These are phyloP conservation scores for Pichia eremophila DNA, from an alignment of 805 yeast genomes.

Conservation along the genomic window DNA sequence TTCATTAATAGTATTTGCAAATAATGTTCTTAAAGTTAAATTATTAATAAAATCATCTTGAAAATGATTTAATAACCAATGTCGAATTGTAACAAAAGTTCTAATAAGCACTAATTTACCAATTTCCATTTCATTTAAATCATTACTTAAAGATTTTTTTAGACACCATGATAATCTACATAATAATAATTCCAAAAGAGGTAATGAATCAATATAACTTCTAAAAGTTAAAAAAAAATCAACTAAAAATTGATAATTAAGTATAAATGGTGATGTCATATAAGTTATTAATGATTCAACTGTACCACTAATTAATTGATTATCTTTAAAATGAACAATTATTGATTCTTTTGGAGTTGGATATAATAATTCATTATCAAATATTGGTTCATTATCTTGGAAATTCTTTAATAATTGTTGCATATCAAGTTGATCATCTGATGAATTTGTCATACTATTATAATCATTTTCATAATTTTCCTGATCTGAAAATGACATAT, in stretches of 20 bases:
- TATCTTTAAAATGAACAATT: conserved; percentile 19
- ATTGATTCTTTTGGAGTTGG: conserved; percentile 27
- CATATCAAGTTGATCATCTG: neutral
- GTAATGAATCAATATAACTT: conserved; percentile 49
- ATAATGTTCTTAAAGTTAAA: conserved; percentile 35
- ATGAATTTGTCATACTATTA: too few relatives aligned
- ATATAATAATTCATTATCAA: conserved; percentile 24
- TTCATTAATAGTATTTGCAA: conserved; percentile 35
- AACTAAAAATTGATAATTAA: conserved; percentile 69
- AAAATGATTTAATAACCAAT: conserved; percentile 85
- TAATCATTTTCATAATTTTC: too few relatives aligned
- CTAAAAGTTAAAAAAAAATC: conserved; percentile 86
- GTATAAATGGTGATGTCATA: conserved; percentile 59
- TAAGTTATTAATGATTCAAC: conserved; percentile 42
- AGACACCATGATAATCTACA: conserved; percentile 70
- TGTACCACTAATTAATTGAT: conserved; percentile 19
- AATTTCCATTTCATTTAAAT: conserved; percentile 26
- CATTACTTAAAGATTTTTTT: conserved; percentile 18
- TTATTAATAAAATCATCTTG: conserved; percentile 68
- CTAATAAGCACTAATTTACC: conserved; percentile 68
- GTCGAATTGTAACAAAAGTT: conserved; percentile 79
- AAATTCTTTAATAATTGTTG: conserved; percentile 18
- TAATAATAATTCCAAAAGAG: conserved; percentile 51
- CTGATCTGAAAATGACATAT: too few relatives aligned
- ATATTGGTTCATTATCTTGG: conserved; percentile 25